These are phyloP conservation scores for Solanum tarijense DNA, from an alignment of 257 asterid species.

Conservation along the genomic window DNA sequence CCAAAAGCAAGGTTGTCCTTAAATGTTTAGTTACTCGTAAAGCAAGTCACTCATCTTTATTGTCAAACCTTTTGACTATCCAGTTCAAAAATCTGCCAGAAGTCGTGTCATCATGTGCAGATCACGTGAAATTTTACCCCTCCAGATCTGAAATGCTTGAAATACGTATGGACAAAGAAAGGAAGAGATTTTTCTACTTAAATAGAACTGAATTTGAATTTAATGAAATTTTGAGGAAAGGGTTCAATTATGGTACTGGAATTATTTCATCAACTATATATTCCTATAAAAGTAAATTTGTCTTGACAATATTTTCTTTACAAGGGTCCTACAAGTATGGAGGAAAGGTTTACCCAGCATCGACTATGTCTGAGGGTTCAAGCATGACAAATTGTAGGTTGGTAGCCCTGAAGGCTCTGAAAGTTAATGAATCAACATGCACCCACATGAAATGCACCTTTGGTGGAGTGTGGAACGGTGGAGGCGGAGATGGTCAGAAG, in stretches of 20 bases:
- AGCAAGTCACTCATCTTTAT: background rate
- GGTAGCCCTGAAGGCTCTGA: slow-evolving; percentile 58
- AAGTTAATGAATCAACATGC: slow-evolving; percentile 71
- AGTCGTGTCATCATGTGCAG: background rate
- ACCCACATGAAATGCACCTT: slow-evolving; percentile 96
- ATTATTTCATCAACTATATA: background rate
- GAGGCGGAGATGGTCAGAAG: slow-evolving; percentile 96
- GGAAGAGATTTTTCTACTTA: background rate
- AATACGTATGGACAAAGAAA: background rate
- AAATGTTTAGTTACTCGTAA: background rate
- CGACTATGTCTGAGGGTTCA: slow-evolving; percentile 67
- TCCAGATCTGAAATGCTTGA: background rate
- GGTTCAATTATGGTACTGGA: background rate
- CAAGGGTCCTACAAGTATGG: slow-evolving; percentile 83
- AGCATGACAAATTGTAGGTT: slow-evolving; percentile 66
- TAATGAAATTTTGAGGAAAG: background rate
- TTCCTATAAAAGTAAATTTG: background rate
- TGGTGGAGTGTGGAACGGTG: slow-evolving; percentile 97
- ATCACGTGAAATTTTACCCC: background rate
- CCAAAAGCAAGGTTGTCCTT: background rate
- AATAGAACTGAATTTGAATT: background rate
- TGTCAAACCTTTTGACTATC: background rate
- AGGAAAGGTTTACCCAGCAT: slow-evolving; percentile 40
- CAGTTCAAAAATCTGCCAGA: background rate
- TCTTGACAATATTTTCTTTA: background rate